Base-by-base conservation (phyloP, 2,329 filamentous ascomycete species). In the Paraphoma chrysanthemicola region DNA sequence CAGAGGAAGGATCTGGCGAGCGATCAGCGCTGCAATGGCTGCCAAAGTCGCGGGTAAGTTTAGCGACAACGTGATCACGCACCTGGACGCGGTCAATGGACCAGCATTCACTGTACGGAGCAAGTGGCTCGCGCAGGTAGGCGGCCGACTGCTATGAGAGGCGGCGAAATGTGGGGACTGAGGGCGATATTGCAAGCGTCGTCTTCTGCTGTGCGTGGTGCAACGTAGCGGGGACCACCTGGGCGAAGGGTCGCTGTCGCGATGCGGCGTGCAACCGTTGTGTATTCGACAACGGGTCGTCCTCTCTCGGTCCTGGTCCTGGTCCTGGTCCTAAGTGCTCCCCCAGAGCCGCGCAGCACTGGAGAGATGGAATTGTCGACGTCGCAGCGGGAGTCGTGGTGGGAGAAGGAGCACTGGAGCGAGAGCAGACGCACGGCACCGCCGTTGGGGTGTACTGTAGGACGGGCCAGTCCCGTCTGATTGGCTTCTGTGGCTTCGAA, bases 311-410 rank as follows among this genome's bases (percentile, higher is more conserved):
- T 36, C 33, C 14, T 36, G 33, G 33, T 36, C 14, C 33, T 49
- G 14, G 29, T 44, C 33, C 14, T 36, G 33, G 33, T 36, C 14
- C 33, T 49, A 16, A 18, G 48, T 28, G 54, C 55, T 57, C 58
- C 49, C 49, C 60, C 51, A 51, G 48, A 49, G 53, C 57, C 48
- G 53, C 47, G 51, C 54, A 53, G 60, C 55, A 46, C 53, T 53
- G 58, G 53, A 50, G 53, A 50, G 51, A 36, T 36, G 48, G 51
- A 30, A 53, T 73, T 58, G 63, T 64, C 70, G 70, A 73, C 70
- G 67, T 69, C 68, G 67, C 69, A 68, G 66, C 64, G 67, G 65
- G 67, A 51, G 69, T 62, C 64, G 68, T 66, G 63, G 59, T 57
- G 54, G 56, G 50, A 53, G 51, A 50, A 47, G 50, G 62, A 56